phyloP scores from a whole-genome alignment of 441 rosid species.

The Erysimum pusillum region DNA sequence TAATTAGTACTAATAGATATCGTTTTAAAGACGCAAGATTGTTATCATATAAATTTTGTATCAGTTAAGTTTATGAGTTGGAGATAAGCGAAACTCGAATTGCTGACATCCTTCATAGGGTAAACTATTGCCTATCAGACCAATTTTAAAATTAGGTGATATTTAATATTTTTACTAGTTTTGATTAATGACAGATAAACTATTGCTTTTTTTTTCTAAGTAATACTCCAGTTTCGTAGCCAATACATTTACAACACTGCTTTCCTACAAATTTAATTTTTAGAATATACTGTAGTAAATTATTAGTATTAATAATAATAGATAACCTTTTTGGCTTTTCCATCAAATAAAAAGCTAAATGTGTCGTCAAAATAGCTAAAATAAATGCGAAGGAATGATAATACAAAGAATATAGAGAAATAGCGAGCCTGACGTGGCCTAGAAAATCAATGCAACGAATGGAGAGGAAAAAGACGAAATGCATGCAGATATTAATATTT shows the following conservation, averaged over 20 bases:
- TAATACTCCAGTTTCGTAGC: no score
- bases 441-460: slow-evolving; percentile 27
- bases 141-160: no score
- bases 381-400: background rate
- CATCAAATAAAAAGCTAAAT: background rate
- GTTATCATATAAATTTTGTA: no score
- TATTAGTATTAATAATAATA: background rate
- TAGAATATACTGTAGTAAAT: background rate
- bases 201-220: no score
- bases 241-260: background rate
- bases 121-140: no score
- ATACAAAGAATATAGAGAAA: slow-evolving; percentile 12
- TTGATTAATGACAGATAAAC: no score
- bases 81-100: no score
- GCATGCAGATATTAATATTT: slow-evolving; percentile 28
- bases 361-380: background rate
- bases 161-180: no score
- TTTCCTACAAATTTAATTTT: background rate
- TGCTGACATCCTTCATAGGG: no score
- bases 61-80: no score
- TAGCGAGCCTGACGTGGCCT: slow-evolving; percentile 6
- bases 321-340: background rate
- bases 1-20: no score
- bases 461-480: slow-evolving; percentile 40
- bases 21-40: no score